phyloP scores from a whole-genome alignment of 805 yeast species.

The Candida nemodendra region DNA sequence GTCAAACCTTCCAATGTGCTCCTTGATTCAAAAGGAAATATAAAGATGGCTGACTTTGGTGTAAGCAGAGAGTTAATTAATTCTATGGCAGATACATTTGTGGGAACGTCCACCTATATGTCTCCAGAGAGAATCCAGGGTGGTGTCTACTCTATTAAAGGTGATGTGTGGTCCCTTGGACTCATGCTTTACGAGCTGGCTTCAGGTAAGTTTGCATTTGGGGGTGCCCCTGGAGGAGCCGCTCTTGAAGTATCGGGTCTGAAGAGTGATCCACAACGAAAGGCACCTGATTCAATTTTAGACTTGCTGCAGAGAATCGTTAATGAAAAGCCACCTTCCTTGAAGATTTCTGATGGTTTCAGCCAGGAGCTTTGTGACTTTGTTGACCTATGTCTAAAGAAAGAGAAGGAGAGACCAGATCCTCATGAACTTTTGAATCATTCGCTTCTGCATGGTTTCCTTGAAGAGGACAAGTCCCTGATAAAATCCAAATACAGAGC shows the following conservation, averaged over 20 bases:
- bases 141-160: slow-evolving; percentile 86
- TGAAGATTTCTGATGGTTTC: slow-evolving; percentile 45
- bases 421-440: slow-evolving; percentile 65
- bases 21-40: slow-evolving; percentile 79
- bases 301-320: slow-evolving; percentile 91
- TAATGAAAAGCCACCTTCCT: slow-evolving; percentile 83
- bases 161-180: slow-evolving; percentile 97
- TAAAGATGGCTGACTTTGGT: slow-evolving; percentile 95
- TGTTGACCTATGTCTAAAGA: slow-evolving; percentile 70
- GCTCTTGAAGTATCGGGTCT: slow-evolving; percentile 22
- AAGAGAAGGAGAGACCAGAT: slow-evolving; percentile 70
- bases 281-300: slow-evolving; percentile 77
- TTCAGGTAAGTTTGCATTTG: slow-evolving; percentile 79
- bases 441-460: slow-evolving; percentile 30
- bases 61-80: slow-evolving; percentile 89
- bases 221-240: slow-evolving; percentile 44
- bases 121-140: slow-evolving; percentile 98
- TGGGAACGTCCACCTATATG: slow-evolving; percentile 97
- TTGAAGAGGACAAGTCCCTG: slow-evolving; percentile 32
- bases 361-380: slow-evolving; percentile 58
- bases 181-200: slow-evolving; percentile 86
- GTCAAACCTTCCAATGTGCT: slow-evolving; percentile 94
- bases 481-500: slow-evolving; percentile 23
- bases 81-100: slow-evolving; percentile 96
- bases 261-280: slow-evolving; percentile 20